Base-by-base conservation (phyloP, 495 filamentous ascomycete species). In the Aspergillus taichungensis region DNA sequence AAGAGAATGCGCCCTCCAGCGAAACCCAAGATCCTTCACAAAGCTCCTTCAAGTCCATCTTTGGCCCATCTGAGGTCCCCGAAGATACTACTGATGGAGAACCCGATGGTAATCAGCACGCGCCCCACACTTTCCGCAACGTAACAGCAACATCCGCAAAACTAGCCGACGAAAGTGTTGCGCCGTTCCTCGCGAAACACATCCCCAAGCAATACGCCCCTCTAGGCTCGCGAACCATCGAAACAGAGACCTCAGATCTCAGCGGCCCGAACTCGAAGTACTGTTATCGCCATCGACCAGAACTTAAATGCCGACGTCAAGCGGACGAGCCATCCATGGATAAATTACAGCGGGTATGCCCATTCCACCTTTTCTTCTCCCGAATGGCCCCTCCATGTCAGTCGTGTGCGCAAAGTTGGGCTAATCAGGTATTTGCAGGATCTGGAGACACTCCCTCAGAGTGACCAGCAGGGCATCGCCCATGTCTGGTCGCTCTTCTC, bases 401-500 rank as follows among this genome's bases (percentile, higher is more conserved):
- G 39, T 52, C 42, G 18, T 14, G n/a, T 43, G 10, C 40, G 37
- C 45, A 30, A 29, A 53, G 28, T 43, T 30, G 37, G 33, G 30
- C 52, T 61, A 46, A 52, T 35, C 27, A 32, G 35, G 38, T 50
- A 51, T 43, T 52, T 27, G 28, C 56, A 89, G 80, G 85, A 91
- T 53, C 77, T 98, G 40, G 82, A 91, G 66, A 79, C 79, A 28
- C 77, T 96, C 8, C 81, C 88, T 8, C 76, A 84, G 39, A 77
- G 76, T 37, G 91, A 94, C 53, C 88, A 94, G 61, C 88, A 96
- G 66, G 88, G 83, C 47, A 95, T 99, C 49, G 83, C 88, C 8
- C 90, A 95, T 61, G 68, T 96, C 37, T 99, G 92, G 92, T 95
- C 91, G 0, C 68, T 97, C 14, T 99, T 97, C 69, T 96, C 92